Evolutionary conservation across 495 filamentous ascomycete species (phyloP).

Genomic region (Xylaria scruposa): DNA sequence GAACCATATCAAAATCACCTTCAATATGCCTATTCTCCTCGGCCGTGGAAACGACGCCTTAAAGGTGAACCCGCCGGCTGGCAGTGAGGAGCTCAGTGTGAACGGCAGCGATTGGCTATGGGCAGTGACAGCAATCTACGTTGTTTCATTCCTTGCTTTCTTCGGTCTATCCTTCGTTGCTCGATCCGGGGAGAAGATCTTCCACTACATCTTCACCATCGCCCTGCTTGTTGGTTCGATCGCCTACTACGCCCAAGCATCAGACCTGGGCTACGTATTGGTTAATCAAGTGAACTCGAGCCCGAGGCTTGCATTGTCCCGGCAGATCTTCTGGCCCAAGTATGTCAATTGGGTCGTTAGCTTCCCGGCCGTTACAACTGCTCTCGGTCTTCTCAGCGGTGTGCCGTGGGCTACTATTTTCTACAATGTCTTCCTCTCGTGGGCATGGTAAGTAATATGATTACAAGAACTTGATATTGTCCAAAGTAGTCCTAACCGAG

Average conservation of each 20-base stretch:
- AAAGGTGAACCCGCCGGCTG: constrained; percentile 50
- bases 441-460: constrained; percentile 47
- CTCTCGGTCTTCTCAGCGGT: constrained; percentile 53
- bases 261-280: constrained; percentile 49
- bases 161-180: constrained; percentile 48
- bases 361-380: constrained; percentile 49
- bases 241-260: constrained; percentile 53
- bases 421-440: constrained; percentile 51
- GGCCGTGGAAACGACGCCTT: constrained; percentile 52
- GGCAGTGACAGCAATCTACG: constrained; percentile 53
- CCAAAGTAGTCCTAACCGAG: constrained; percentile 18
- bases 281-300: constrained; percentile 44
- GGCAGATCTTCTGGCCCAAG: constrained; percentile 60
- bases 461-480: neutral
- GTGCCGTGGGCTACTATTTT: constrained; percentile 55
- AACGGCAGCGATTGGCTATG: constrained; percentile 58
- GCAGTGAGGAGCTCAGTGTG: constrained; percentile 45
- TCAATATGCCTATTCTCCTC: constrained; percentile 40
- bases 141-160: constrained; percentile 47
- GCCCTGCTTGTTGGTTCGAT: constrained; percentile 54
- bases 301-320: constrained; percentile 35
- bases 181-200: constrained; percentile 55
- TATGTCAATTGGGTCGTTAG: constrained; percentile 57
- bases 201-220: constrained; percentile 61
- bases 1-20: neutral